These are phyloP conservation scores for Dothistroma septosporum DNA, from an alignment of 2,329 filamentous ascomycete genomes.

Conservation along the genomic window DNA sequence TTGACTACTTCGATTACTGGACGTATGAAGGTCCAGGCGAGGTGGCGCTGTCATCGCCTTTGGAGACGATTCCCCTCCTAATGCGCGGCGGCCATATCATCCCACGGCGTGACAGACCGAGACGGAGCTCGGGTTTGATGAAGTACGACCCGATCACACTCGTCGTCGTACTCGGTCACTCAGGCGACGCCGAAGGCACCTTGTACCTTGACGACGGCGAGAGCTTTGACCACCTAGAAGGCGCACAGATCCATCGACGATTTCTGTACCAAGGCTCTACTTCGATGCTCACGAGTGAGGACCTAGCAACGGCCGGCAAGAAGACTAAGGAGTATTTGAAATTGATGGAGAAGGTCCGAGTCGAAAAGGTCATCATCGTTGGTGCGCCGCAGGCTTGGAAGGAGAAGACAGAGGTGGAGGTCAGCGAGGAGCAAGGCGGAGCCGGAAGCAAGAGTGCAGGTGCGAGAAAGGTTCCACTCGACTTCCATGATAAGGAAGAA, in stretches of 20 bases:
- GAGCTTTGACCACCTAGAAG: conserved; percentile 79
- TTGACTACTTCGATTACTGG: conserved; percentile 89
- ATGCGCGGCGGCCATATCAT: conserved; percentile 94
- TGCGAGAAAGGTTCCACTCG: conserved; percentile 50
- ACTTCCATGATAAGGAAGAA: conserved; percentile 53
- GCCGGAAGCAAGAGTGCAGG: conserved; percentile 35
- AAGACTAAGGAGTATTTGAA: conserved; percentile 72
- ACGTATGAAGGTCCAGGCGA: conserved; percentile 69
- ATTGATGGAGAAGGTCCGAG: conserved; percentile 68
- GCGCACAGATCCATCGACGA: conserved; percentile 80
- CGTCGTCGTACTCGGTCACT: conserved; percentile 66
- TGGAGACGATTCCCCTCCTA: conserved; percentile 82
- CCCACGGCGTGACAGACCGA: conserved; percentile 79
- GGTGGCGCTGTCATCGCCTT: conserved; percentile 67
- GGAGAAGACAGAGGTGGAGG: conserved; percentile 57
- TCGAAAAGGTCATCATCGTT: conserved; percentile 82
- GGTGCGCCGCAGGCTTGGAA: conserved; percentile 72
- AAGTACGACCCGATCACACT: conserved; percentile 92
- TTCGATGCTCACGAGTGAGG: conserved; percentile 62
- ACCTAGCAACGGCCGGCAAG: conserved; percentile 57
- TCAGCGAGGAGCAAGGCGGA: conserved; percentile 55
- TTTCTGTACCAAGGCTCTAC: conserved; percentile 61
- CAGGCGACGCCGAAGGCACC: conserved; percentile 70
- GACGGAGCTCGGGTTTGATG: conserved; percentile 84
- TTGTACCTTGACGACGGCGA: conserved; percentile 93